Conservation (phyloP, 176 grass and related monocot genomes). For the Lolium rigidum region DNA sequence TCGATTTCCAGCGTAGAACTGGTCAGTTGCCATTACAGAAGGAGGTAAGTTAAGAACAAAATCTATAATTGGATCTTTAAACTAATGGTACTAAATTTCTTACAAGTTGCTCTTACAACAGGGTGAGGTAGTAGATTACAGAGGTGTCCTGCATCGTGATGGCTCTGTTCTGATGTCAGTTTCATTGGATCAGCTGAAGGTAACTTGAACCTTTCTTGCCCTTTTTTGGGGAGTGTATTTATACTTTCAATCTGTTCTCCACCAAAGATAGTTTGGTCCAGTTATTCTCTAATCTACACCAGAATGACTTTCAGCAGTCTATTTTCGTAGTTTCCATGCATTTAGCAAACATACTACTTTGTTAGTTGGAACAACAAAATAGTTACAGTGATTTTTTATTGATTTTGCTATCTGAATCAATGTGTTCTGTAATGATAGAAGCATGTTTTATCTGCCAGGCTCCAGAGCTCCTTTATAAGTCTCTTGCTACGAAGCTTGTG, state of each 20-base stretch:
- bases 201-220: slow-evolving; percentile 30
- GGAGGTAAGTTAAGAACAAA: slow-evolving; percentile 62
- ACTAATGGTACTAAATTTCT: slow-evolving; percentile 31
- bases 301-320: background rate
- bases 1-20: slow-evolving; percentile 95
- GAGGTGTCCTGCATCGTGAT: slow-evolving; percentile 96
- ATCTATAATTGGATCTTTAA: slow-evolving; percentile 25
- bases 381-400: background rate
- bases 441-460: slow-evolving; percentile 53
- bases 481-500: slow-evolving; percentile 86
- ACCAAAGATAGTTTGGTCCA: background rate
- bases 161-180: slow-evolving; percentile 98
- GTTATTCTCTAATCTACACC: slow-evolving; percentile 27
- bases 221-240: slow-evolving; percentile 2
- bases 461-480: slow-evolving; percentile 82
- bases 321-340: slow-evolving; percentile 2
- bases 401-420: slow-evolving; percentile 20
- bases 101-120: slow-evolving; percentile 37
- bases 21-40: slow-evolving; percentile 96
- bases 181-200: slow-evolving; percentile 87
- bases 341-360: slow-evolving; percentile 18
- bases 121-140: slow-evolving; percentile 96
- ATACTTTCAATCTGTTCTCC: background rate
- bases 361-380: background rate
- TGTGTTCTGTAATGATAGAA: slow-evolving; percentile 38